Percentiles rank a stretch among this genome's conserved stretches.
Evolutionary conservation across 768 basidiomycete genomes (phyloP).

Genomic region (Gloeostereum incarnatum): DNA sequence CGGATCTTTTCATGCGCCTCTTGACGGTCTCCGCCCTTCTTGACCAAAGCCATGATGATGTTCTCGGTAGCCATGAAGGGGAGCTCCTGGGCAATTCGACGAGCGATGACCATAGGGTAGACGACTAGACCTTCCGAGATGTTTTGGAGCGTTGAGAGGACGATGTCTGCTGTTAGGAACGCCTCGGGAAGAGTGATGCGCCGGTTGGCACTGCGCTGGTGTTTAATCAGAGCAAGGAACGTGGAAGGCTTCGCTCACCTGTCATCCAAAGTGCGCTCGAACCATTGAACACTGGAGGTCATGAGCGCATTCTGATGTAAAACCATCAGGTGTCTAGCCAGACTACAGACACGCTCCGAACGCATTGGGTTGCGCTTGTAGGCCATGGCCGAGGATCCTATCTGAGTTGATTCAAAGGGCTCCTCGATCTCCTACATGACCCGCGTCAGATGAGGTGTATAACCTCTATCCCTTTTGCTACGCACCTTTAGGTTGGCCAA

Average conservation of each 20-base stretch:
- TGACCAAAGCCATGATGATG: slow-evolving; percentile 98
- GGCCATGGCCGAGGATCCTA: slow-evolving; percentile 96
- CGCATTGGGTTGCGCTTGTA: slow-evolving; percentile 99
- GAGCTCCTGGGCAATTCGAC: slow-evolving; percentile 87
- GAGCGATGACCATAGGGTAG: slow-evolving; percentile 91
- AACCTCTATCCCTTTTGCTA: background rate
- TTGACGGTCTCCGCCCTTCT: slow-evolving; percentile 89
- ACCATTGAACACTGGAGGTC: slow-evolving; percentile 95
- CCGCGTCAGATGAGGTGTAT: too few species aligned
- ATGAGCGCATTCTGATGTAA: slow-evolving; percentile 94
- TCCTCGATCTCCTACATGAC: slow-evolving; percentile 85
- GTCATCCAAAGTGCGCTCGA: slow-evolving; percentile 96
- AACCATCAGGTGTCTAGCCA: slow-evolving; percentile 93
- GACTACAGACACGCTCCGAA: slow-evolving; percentile 92
- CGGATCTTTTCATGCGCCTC: slow-evolving; percentile 96
- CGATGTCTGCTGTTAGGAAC: slow-evolving; percentile 94
- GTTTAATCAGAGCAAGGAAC: background rate
- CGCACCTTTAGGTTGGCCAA: slow-evolving; percentile 85
- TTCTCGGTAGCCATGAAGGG: slow-evolving; percentile 99
- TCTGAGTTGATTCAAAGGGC: slow-evolving; percentile 98
- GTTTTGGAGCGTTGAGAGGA: slow-evolving; percentile 92
- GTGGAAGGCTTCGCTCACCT: slow-evolving; percentile 36
- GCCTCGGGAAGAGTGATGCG: slow-evolving; percentile 95
- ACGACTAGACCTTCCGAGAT: slow-evolving; percentile 99
- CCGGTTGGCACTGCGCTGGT: slow-evolving; percentile 72